These are phyloP conservation scores for Sphenostylis stenocarpa DNA, from an alignment of 306 rosid genomes.

Conservation along the genomic window DNA sequence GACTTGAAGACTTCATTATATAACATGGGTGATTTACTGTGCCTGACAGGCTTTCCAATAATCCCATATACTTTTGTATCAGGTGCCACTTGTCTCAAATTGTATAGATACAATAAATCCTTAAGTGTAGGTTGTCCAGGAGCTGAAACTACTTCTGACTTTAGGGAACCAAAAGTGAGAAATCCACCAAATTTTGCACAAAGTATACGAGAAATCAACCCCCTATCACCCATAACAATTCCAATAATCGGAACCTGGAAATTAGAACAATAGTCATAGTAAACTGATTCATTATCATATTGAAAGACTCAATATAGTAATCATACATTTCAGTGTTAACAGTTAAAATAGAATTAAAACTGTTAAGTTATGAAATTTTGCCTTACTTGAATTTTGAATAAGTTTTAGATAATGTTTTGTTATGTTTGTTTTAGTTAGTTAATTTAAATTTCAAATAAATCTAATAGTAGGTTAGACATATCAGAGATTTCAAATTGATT, in stretches of 20 bases:
- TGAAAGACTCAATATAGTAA: conserved; percentile 1
- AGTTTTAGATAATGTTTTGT: too few relatives aligned
- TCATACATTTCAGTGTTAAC: conserved; percentile 18
- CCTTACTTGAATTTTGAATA: too few relatives aligned
- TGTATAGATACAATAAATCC: conserved; percentile 72
- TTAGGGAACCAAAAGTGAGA: conserved; percentile 85
- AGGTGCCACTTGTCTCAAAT: conserved; percentile 68
- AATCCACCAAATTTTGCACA: conserved; percentile 91
- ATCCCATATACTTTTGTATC: conserved; percentile 83
- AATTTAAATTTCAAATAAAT: too few relatives aligned
- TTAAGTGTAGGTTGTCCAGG: conserved; percentile 91
- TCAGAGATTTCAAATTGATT: too few relatives aligned
- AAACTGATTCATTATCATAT: conserved; percentile 21
- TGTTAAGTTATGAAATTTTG: too few relatives aligned
- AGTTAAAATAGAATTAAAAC: conserved; percentile 19
- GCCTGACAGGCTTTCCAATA: conserved; percentile 89
- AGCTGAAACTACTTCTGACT: conserved; percentile 83
- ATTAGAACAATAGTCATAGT: conserved; percentile 23
- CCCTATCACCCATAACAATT: conserved; percentile 93
- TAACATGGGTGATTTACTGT: conserved; percentile 84
- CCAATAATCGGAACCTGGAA: conserved; percentile 89
- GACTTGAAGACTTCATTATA: conserved; percentile 79
- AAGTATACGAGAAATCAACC: conserved; percentile 77
- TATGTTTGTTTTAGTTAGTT: too few relatives aligned
- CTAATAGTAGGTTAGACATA: too few relatives aligned